Conservation (phyloP, 108 stramenopile genomes). For the Schizochytrium sp. region DNA sequence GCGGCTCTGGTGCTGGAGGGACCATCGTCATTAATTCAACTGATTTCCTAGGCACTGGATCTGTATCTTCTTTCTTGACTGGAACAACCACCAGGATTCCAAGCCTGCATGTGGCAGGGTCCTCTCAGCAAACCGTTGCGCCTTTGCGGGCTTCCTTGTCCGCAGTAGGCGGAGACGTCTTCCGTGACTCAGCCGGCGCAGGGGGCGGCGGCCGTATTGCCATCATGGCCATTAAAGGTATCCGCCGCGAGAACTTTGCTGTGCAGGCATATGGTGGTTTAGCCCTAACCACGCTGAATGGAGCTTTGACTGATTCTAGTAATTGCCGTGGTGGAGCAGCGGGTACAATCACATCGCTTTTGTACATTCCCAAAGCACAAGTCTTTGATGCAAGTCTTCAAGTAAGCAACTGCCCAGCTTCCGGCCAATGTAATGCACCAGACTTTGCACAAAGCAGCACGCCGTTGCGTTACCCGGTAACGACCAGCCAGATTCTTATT, state of each 20-base stretch:
- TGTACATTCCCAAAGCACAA: background rate
- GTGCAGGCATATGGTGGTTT: background rate
- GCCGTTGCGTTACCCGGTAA: background rate
- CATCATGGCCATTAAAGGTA: background rate
- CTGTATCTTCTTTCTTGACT: background rate
- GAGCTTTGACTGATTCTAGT: background rate
- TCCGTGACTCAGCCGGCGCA: slow-evolving; percentile 24
- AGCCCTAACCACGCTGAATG: background rate
- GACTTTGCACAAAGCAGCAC: slow-evolving; percentile 19
- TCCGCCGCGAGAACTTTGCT: background rate
- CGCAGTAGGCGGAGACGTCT: slow-evolving; percentile 12
- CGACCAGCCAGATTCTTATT: background rate
- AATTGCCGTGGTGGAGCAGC: slow-evolving; percentile 23
- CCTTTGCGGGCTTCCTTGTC: background rate
- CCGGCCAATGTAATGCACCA: background rate
- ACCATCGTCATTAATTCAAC: slow-evolving; percentile 35
- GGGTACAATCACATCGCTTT: background rate
- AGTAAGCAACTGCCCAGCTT: slow-evolving; percentile 13
- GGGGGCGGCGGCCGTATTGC: slow-evolving; percentile 46
- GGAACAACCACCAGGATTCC: too few species aligned
- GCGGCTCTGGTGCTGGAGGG: slow-evolving; percentile 57
- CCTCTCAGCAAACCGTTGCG: background rate
- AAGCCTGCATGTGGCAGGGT: too few species aligned
- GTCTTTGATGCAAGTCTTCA: background rate
- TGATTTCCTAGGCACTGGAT: background rate